Base-by-base conservation (phyloP, 371 early-diverging fungal genomes). In the Lichtheimia ornata region DNA sequence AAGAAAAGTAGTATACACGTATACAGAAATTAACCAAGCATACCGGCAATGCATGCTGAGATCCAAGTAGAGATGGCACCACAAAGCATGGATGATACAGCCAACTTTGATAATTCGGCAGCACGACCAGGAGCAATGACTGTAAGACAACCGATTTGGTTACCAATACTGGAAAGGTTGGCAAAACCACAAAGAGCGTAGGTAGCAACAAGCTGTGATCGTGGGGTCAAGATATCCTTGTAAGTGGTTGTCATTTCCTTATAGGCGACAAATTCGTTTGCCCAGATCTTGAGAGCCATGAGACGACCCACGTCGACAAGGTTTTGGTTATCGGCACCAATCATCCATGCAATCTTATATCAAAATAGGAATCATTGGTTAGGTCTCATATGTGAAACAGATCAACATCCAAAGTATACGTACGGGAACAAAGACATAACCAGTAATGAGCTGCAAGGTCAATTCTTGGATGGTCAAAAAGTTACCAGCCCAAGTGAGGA, bases 141-240 rank as follows among this genome's bases (percentile, higher is more conserved):
- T 58, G 91, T 88, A 63, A 94, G 80, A 47, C 83, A 77, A 61
- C 91, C 90, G 62, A 94, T 88, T 65, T 94, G 93, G 67, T 93
- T 92, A 77, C 94, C 96, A 51, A 94, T 87, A 52, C 91, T 91
- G 13, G 88, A 88, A 5, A 47, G 22, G 17, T 47, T 95, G 61
- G 94, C 94, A 72, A 96, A 96, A 18, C 94, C 94, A 68, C 94
- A 93, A 61, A 94, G 86, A 14, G 94, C 90, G 65, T 92, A 94
- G 35, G 90, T 87, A 1, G 85, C 76, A 56, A 92, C 75, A 27
- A 86, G 41, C 6, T 64, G 49, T 0, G 86, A 77, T 24, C 90
- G 85, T 1, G 61, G 44, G n/a, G 77, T 63, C 40, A 88, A 59
- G 0, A 59, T 40, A 24, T 56, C 68, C 0, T n/a, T 53, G 27